Base-by-base conservation (phyloP, 129 eudicot species). In the Helianthus tuberosus region DNA sequence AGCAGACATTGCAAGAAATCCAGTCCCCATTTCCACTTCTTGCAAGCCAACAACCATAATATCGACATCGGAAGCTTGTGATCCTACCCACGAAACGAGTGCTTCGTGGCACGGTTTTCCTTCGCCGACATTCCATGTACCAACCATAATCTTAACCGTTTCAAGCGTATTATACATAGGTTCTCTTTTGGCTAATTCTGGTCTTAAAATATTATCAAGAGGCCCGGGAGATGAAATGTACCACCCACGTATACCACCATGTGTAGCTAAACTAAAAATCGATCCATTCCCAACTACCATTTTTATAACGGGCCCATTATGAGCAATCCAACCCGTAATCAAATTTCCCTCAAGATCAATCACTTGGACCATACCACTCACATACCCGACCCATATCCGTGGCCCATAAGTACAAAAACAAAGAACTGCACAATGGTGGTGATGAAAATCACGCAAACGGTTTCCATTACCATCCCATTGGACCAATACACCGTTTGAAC, bases 11-110 rank as follows among this genome's bases (percentile, higher is more conserved):
- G 99, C 99, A 48, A 94, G 96, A 84, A 94, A 94, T 10, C 99
- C 99, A 0, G 99, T 97, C 15, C 99, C 99, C 99, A 95, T 95
- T 75, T 95, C 99, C 65, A 91, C 99, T 75, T 95, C 97, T 78
- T 95, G 99, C 84, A 89, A 85, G 52, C 99, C 99, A 49, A 91
- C 84, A 59, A 91, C 95, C 50, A 91, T 70, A 64, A 95, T 89
- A 29, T 90, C 97, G 39, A 91, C 97, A 77, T 95, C 97, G 6
- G 87, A 84, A 9, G 86, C 85, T 43, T 85, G 71, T 55, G 94
- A 84, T 6, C 96, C 97, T 23, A 95, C 69, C 99, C 99, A 95
- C 5, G 95, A 71, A 36, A 66, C 71, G 9, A 95, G 95, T 72
- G 96, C 91, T 38, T 89, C 99, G 16, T 84, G 95, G 54, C 91